These are phyloP conservation scores for Nigrospora sphaerica DNA, from an alignment of 2,329 filamentous ascomycete species.

Conservation along the genomic window DNA sequence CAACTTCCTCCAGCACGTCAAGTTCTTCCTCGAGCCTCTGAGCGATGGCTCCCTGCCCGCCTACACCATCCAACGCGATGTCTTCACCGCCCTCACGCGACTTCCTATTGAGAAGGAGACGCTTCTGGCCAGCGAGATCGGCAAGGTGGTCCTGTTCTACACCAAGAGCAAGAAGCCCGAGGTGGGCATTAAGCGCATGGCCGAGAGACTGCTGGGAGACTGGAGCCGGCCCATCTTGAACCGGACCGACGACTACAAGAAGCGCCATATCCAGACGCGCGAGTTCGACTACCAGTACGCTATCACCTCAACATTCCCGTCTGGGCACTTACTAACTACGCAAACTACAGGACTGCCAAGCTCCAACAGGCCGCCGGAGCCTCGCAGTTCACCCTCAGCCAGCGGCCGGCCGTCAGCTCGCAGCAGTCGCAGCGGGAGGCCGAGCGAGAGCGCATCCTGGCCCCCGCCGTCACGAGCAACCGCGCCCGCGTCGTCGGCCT, in stretches of 20 bases:
- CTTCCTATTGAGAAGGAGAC: conserved; percentile 88
- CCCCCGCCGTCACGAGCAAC: conserved; percentile 46
- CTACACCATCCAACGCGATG: conserved; percentile 94
- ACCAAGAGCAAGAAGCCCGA: conserved; percentile 91
- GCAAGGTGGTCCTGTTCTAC: conserved; percentile 95
- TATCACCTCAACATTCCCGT: background rate
- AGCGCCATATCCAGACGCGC: conserved; percentile 60
- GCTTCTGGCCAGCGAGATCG: conserved; percentile 84
- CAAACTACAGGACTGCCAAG: conserved; percentile 40
- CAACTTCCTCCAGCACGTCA: conserved; percentile 89
- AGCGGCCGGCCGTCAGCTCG: conserved; percentile 32
- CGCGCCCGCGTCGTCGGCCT: conserved; percentile 49
- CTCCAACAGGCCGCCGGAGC: conserved; percentile 34
- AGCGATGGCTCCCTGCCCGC: conserved; percentile 91
- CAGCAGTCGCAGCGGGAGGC: conserved; percentile 28
- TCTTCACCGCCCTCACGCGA: conserved; percentile 73
- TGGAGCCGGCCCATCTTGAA: conserved; percentile 95
- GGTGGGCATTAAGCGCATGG: conserved; percentile 82
- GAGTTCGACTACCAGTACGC: conserved; percentile 59
- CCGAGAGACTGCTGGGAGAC: conserved; percentile 84
- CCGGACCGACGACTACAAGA: conserved; percentile 90
- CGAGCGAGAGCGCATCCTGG: conserved; percentile 53
- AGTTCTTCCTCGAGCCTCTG: conserved; percentile 94
- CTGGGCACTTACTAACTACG: conserved; percentile 4
- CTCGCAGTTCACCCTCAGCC: conserved; percentile 42